Base-by-base conservation (phyloP, 108 stramenopile species). In the Cyclotella cryptica region DNA sequence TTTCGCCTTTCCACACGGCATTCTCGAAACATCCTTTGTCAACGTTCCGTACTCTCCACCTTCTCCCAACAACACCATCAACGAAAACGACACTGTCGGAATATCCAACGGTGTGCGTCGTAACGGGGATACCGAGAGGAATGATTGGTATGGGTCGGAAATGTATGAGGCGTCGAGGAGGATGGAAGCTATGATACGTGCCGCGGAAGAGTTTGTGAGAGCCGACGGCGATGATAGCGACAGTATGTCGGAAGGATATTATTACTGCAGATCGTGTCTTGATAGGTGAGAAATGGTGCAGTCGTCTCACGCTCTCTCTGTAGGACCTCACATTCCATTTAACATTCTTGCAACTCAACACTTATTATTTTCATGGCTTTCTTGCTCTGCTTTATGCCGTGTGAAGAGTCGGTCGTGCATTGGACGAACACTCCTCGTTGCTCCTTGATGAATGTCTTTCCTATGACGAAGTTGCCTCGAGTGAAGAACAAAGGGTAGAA, bases 401-500 rank as follows among this genome's bases (percentile, higher is more conserved):
- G 10, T 21, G 30, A 26, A 80, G 79, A 44, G 69, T 80, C 53
- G 72, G 68, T 11, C 40, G 29, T 52, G 72, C 72, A 54, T 24
- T 80, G 26, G 79, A 80, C 15, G 29, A 66, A 7, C 66, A 57
- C 42, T 69, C 79, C 28, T 67, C 72, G 12, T 30, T 45, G 28
- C 39, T 80, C 17, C 39, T 69, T 21, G 66, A 74, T 24, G 79
- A 80, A 26, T 69, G 79, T 52, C 22, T 54, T 15, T 58, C 39
- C 21, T 80, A 69, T 62, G 79, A 80, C 51, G 72, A 74, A 61
- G 72, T 68, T 13, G 79, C 79, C 64, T 55, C 72, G 10, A 69
- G 45, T 11, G 79, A 80, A 51, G 79, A 80, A 63, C 68, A 74
- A 61, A 58, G 72, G 27, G 52, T 67, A 15, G 68, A 27, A 10